A percentile compares a stretch with the other conserved stretches of the same genome.
These are phyloP conservation scores for Emiliania huxleyi DNA, from an alignment of 78 protist genomes.

Conservation along the genomic window DNA sequence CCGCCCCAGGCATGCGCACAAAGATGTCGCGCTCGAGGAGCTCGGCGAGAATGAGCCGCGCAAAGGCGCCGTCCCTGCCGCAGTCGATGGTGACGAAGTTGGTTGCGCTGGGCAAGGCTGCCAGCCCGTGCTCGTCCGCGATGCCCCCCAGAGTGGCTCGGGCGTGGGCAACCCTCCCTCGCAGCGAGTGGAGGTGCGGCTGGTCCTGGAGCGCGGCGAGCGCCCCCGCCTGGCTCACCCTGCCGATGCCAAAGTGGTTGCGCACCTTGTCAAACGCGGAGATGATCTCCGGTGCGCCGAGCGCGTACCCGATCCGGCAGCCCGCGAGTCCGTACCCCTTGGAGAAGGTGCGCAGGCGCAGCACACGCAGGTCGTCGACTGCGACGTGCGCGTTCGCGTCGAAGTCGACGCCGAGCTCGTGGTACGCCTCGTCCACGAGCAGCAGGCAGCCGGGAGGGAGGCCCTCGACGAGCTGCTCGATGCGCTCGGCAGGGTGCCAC, in stretches of 20 bases:
- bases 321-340: conserved; percentile 18
- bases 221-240: not conserved
- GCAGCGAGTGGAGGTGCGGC: not conserved
- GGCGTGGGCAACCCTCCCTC: not conserved
- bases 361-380: not conserved
- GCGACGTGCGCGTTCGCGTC: not conserved
- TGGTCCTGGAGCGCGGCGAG: not conserved
- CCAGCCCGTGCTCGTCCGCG: not conserved
- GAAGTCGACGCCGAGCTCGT: not conserved
- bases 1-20: conserved; percentile 8
- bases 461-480: not conserved
- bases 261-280: not conserved
- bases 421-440: conserved; percentile 5
- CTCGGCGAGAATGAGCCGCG: not conserved
- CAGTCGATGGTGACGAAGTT: conserved; percentile 23
- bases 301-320: not conserved
- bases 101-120: not conserved
- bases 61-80: not conserved
- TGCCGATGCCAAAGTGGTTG: not conserved
- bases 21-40: not conserved
- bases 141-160: not conserved
- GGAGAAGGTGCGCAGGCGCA: not conserved
- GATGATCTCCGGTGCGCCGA: not conserved
- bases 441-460: not conserved
- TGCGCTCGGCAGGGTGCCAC: not conserved